Evolutionary conservation across 257 asterid genomes (phyloP).

Genomic region (Solanum sitiens): DNA sequence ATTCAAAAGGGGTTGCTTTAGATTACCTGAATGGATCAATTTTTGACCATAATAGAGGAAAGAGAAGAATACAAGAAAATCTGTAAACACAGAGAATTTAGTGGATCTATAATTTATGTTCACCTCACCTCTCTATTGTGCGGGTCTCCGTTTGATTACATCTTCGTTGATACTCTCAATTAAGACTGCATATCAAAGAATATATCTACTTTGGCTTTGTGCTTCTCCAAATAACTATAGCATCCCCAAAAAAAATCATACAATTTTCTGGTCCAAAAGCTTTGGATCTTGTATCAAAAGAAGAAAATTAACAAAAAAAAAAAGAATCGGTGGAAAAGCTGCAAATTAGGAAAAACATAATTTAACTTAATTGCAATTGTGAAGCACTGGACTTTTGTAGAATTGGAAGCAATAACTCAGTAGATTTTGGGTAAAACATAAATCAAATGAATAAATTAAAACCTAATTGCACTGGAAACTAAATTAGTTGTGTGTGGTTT

Average conservation of each 20-base stretch:
- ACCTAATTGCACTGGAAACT: neutral
- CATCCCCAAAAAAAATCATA: neutral
- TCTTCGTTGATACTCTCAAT: neutral
- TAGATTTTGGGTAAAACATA: neutral
- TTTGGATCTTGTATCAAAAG: neutral
- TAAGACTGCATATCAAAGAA: neutral
- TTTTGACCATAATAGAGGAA: neutral
- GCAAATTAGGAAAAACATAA: neutral
- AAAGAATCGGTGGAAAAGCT: neutral
- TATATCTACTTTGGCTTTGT: neutral
- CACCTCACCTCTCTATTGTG: neutral
- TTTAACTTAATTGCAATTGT: too few relatives aligned
- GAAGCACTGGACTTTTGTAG: too few relatives aligned
- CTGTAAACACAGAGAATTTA: conserved; percentile 8
- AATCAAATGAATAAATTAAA: neutral
- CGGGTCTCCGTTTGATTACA: neutral
- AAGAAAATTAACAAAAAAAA: too few relatives aligned
- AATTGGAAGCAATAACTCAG: neutral
- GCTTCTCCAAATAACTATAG: neutral
- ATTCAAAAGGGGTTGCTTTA: too few relatives aligned
- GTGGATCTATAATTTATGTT: conserved; percentile 15
- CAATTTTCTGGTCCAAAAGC: neutral
- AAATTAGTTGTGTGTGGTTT: too few relatives aligned
- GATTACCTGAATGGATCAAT: neutral
- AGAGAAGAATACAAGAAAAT: neutral